phyloP scores from a whole-genome alignment of 352 stramenopile species.

The Globisporangium apiculatum region DNA sequence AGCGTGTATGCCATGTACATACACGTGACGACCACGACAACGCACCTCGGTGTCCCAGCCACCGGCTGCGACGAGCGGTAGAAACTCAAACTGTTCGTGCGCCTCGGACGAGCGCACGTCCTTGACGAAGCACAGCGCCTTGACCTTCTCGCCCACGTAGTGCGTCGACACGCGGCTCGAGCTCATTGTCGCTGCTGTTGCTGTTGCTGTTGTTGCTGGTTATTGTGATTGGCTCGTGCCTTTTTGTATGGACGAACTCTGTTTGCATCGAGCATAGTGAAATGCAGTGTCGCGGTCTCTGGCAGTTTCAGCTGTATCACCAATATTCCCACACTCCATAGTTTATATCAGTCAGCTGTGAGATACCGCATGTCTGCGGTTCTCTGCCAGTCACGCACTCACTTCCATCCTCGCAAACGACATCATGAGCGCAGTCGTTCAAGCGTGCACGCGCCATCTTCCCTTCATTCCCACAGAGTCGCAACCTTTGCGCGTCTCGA shows the following conservation, averaged over 20 bases:
- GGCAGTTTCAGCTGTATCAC: too few relatives aligned
- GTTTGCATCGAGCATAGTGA: too few relatives aligned
- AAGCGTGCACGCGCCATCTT: too few relatives aligned
- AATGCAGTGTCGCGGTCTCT: too few relatives aligned
- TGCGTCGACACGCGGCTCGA: conserved; percentile 37
- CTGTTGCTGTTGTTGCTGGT: background rate
- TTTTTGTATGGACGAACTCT: background rate
- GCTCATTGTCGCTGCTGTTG: conserved; percentile 7
- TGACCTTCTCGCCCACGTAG: conserved; percentile 58
- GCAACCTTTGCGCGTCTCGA: background rate
- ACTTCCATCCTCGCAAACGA: background rate
- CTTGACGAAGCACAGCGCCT: conserved; percentile 53
- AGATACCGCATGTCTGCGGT: too few relatives aligned
- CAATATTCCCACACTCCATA: too few relatives aligned
- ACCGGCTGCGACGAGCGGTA: conserved; percentile 52
- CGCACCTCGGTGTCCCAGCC: conserved; percentile 50
- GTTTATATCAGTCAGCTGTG: too few relatives aligned
- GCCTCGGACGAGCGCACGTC: conserved; percentile 38
- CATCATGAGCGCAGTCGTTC: too few relatives aligned
- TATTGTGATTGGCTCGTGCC: too few relatives aligned
- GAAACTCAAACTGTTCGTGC: conserved; percentile 22
- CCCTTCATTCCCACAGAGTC: background rate
- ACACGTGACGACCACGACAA: background rate
- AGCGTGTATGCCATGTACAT: too few relatives aligned
- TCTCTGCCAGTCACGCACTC: background rate